A percentile compares a stretch with the other conserved stretches of the same genome.
Conservation (phyloP, 1,284 basidiomycete genomes). For the Heterobasidion occidentale region DNA sequence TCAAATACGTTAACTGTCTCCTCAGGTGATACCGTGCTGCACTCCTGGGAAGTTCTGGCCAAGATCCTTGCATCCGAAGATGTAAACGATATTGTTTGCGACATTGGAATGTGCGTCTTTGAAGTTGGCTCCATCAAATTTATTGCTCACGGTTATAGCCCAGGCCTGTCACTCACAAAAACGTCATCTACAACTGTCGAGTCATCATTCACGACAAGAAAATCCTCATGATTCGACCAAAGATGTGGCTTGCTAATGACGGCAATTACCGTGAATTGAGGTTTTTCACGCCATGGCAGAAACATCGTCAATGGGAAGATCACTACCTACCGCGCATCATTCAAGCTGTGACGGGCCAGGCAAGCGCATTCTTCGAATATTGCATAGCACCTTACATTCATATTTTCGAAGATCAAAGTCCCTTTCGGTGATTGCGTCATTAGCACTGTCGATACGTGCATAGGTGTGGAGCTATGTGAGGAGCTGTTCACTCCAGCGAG, state of each 20-base stretch:
- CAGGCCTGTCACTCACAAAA: constrained; percentile 95
- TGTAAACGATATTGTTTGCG: constrained; percentile 77
- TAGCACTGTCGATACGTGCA: constrained; percentile 90
- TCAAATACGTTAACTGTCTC: not conserved
- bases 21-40: constrained; percentile 86
- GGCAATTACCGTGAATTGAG: constrained; percentile 97
- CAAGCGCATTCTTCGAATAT: constrained; percentile 18
- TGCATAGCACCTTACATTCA: not conserved
- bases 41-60: constrained; percentile 93
- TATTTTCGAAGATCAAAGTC: constrained; percentile 57
- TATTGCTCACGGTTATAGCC: constrained; percentile 1
- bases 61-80: constrained; percentile 79
- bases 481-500: constrained; percentile 95
- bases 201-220: constrained; percentile 81
- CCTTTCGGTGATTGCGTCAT: constrained; percentile 95
- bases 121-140: not conserved
- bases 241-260: constrained; percentile 99
- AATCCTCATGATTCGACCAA: constrained; percentile 91
- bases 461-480: constrained; percentile 95
- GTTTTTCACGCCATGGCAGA: constrained; percentile 95
- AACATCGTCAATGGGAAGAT: constrained; percentile 82
- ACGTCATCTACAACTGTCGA: constrained; percentile 95
- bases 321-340: constrained; percentile 88
- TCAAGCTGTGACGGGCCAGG: constrained; percentile 83
- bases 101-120: constrained; percentile 81